phyloP scores from a whole-genome alignment of 208 protist species.

The Leishmania lainsoni region DNA sequence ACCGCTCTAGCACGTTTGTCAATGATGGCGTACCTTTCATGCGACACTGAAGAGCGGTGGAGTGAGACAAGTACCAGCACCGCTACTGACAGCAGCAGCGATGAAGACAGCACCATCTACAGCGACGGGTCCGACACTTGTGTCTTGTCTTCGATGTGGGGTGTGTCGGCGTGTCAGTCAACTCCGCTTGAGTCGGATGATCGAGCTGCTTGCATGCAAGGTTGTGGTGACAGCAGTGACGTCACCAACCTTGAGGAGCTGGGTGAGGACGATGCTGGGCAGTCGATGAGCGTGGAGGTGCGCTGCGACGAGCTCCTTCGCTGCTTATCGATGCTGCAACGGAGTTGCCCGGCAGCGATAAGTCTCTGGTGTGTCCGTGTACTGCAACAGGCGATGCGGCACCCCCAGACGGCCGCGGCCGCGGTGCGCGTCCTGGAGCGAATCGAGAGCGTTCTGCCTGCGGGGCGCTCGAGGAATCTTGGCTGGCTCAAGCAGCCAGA shows the following conservation, averaged over 20 bases:
- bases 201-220: neutral
- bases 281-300: slow-evolving; percentile 9
- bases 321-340: slow-evolving; percentile 26
- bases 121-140: neutral
- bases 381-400: slow-evolving; percentile 20
- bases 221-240: neutral
- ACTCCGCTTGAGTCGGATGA: neutral
- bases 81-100: neutral
- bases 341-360: slow-evolving; percentile 18
- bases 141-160: neutral
- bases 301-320: slow-evolving; percentile 32
- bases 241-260: neutral
- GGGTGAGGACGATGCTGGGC: neutral
- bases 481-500: neutral
- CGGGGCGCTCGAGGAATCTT: neutral
- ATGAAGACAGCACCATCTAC: neutral
- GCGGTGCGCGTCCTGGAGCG: slow-evolving; percentile 12
- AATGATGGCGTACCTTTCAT: slow-evolving; percentile 1
- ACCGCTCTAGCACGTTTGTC: slow-evolving; percentile 27
- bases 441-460: slow-evolving; percentile 9
- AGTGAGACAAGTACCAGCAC: slow-evolving; percentile 1
- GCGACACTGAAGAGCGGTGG: slow-evolving; percentile 12
- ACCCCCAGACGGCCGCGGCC: slow-evolving; percentile 16
- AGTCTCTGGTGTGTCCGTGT: slow-evolving; percentile 30
- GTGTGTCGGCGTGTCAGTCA: neutral